A percentile compares a stretch with the other conserved stretches of the same genome.
These are phyloP conservation scores for Rhynchosporium agropyri DNA, from an alignment of 2,329 filamentous ascomycete species.

Conservation along the genomic window DNA sequence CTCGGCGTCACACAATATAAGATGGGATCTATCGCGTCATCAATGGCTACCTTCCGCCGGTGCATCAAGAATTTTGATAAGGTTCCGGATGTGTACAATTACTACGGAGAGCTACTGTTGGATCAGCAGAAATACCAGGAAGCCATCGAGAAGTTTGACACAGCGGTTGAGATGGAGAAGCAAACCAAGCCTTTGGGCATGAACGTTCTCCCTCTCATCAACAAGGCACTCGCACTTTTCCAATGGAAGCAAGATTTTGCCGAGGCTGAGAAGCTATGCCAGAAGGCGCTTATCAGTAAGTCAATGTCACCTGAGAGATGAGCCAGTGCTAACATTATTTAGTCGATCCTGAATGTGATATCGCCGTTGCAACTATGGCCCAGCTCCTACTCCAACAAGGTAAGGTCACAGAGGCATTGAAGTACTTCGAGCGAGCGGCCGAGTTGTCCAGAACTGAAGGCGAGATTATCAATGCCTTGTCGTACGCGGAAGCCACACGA, in stretches of 20 bases:
- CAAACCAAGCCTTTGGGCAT: slow-evolving; percentile 90
- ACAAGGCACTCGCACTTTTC: slow-evolving; percentile 96
- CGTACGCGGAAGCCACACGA: slow-evolving; percentile 93
- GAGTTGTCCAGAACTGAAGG: slow-evolving; percentile 92
- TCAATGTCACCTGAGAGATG: slow-evolving; percentile 33
- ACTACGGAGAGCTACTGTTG: slow-evolving; percentile 94
- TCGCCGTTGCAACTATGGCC: slow-evolving; percentile 97
- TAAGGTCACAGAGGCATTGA: slow-evolving; percentile 91
- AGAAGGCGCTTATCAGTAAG: slow-evolving; percentile 96
- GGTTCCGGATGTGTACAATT: slow-evolving; percentile 98
- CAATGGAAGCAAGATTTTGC: slow-evolving; percentile 97
- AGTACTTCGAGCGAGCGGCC: slow-evolving; percentile 95
- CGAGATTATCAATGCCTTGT: slow-evolving; percentile 94
- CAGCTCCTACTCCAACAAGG: slow-evolving; percentile 96
- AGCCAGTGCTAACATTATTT: slow-evolving; percentile 18
- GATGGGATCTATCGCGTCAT: slow-evolving; percentile 96
- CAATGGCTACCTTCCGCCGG: slow-evolving; percentile 96
- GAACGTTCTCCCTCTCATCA: slow-evolving; percentile 97
- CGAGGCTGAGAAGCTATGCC: slow-evolving; percentile 93
- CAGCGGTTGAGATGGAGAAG: slow-evolving; percentile 98
- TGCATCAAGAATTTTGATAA: slow-evolving; percentile 99
- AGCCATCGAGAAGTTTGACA: slow-evolving; percentile 97
- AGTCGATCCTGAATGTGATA: slow-evolving; percentile 99
- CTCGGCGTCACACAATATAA: slow-evolving; percentile 99
- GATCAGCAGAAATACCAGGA: slow-evolving; percentile 96